Base-by-base conservation (phyloP, 2,329 filamentous ascomycete species). In the Aspergillus eucalypticola region DNA sequence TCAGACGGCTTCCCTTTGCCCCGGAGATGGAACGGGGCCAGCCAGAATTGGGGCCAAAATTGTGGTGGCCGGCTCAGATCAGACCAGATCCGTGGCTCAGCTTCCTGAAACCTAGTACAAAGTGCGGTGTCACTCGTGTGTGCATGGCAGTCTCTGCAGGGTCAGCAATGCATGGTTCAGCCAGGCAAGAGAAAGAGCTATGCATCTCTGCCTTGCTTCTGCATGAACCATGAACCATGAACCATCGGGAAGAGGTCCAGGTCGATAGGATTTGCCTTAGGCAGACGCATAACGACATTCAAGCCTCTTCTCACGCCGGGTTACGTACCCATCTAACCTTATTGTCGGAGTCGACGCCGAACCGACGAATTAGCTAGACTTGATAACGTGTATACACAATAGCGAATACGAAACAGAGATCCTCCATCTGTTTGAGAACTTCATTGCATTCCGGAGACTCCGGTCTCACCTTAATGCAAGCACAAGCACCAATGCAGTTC, bases 11-110 rank as follows among this genome's bases (percentile, higher is more conserved):
- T 11, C 19, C 21, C 44, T 25, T 55, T 41, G 53, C 53, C 39
- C 53, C 23, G 53, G 53, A 41, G 38, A 23, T 32, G 44, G 53
- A 55, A 39, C 38, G 53, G 39, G 53, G 53, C 53, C 53, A 46
- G 53, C 53, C 53, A 46, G 53, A 46, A 50, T 29, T 23, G 41
- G 41, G 41, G 41, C 41, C 41, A 44, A 27, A 27, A n/a, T 27
- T 21, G 19, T 48, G 21, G 13, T 25, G 42, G 19, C 44, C 21
- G n/a, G 41, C 41, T 44, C 21, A 32, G 21, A 49, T 25, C 46
- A 29, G 23, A 29, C 46, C 46, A 49, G 46, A 29, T 50, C 46
- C 46, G 25, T 50, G 46, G 46, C n/a, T 50, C 46, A 8, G 7
- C 8, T 50, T 23, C 41, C 19, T 44, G 41, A 23, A 44, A 21